Conservation (phyloP, 2,329 filamentous ascomycete genomes). For the Rhynchosporium secalis region DNA sequence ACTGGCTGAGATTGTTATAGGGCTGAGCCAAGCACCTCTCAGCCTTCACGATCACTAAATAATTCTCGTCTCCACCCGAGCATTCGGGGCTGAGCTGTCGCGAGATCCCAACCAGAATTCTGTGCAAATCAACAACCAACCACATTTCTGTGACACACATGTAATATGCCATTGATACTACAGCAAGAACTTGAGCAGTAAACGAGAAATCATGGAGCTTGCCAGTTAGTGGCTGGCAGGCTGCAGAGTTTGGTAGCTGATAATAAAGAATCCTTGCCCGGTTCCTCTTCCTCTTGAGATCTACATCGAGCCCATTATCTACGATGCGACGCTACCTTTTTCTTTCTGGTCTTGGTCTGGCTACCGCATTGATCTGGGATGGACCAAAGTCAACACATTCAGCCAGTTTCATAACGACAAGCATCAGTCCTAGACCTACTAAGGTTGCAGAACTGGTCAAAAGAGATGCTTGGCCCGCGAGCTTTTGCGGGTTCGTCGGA, state of each 20-base stretch:
- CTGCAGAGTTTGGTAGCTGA: conserved; percentile 4
- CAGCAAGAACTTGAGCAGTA: neutral
- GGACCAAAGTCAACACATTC: conserved; percentile 12
- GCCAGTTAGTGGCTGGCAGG: neutral
- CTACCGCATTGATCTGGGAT: conserved; percentile 6
- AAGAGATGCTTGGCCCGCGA: conserved; percentile 13
- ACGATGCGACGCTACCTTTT: neutral
- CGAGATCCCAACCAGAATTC: no score
- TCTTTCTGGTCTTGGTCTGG: neutral
- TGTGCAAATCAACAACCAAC: neutral
- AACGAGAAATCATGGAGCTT: neutral
- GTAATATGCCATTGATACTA: neutral
- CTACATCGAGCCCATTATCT: neutral
- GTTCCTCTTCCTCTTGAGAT: neutral
- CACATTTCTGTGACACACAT: neutral
- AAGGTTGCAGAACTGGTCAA: conserved; percentile 8
- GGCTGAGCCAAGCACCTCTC: conserved; percentile 6
- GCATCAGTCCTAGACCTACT: conserved; percentile 11
- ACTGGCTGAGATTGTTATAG: conserved; percentile 2
- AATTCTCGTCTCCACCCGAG: neutral
- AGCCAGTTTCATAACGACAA: conserved; percentile 6
- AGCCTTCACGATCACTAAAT: neutral
- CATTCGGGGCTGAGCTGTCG: neutral
- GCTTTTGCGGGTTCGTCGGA: conserved; percentile 15
- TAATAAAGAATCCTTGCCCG: conserved; percentile 7